Evolutionary conservation across 352 stramenopile species (phyloP).

Genomic region (Phytophthora kernoviae): DNA sequence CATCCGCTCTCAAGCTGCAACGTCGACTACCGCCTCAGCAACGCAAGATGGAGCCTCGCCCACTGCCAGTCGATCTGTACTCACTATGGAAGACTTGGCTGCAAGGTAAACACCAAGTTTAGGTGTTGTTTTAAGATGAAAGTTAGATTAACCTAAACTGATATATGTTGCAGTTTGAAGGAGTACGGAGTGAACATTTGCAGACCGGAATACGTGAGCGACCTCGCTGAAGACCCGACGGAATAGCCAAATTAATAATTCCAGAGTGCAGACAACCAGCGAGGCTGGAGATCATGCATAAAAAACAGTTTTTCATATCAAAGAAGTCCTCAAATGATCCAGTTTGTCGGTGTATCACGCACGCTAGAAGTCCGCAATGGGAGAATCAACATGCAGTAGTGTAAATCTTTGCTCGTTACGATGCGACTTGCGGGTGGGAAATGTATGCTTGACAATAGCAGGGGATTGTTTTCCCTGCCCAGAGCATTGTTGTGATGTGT

Average conservation of each 20-base stretch:
- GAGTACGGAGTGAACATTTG: slow-evolving; percentile 83
- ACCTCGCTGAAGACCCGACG: slow-evolving; percentile 44
- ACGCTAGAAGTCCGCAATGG: too few species aligned
- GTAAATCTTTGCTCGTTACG: too few species aligned
- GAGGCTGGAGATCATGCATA: too few species aligned
- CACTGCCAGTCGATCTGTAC: slow-evolving; percentile 34
- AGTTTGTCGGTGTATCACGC: too few species aligned
- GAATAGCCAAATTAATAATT: slow-evolving; percentile 4
- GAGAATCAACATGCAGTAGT: too few species aligned
- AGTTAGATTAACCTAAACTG: not conserved
- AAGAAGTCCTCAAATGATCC: too few species aligned
- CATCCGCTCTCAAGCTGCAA: slow-evolving; percentile 49
- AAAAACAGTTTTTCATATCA: too few species aligned
- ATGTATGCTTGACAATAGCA: too few species aligned
- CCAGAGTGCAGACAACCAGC: too few species aligned
- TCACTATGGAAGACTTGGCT: slow-evolving; percentile 80
- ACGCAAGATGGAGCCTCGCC: slow-evolving; percentile 21
- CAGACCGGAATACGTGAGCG: slow-evolving; percentile 84
- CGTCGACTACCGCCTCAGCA: slow-evolving; percentile 9
- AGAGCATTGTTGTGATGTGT: too few species aligned
- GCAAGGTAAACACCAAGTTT: slow-evolving; percentile 39
- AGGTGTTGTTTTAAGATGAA: not conserved
- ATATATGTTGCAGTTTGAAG: slow-evolving; percentile 51
- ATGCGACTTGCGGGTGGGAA: too few species aligned
- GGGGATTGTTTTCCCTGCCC: too few species aligned